These are phyloP conservation scores for Termitomyces sp. DNA, from an alignment of 768 basidiomycete genomes.

Conservation along the genomic window DNA sequence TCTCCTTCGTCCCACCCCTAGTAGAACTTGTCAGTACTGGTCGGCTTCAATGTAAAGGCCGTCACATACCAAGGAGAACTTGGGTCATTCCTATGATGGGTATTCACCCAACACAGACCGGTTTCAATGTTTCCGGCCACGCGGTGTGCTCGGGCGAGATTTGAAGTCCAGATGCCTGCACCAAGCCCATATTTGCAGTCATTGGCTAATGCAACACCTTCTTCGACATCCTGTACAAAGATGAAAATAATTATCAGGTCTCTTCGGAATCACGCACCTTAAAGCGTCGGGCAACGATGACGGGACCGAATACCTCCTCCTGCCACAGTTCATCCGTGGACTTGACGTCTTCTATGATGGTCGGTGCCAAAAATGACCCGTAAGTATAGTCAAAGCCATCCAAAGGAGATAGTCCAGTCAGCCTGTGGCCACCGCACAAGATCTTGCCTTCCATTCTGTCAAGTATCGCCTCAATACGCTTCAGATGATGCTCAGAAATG, in stretches of 20 bases:
- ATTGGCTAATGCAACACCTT: conserved; percentile 69
- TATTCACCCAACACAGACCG: conserved; percentile 86
- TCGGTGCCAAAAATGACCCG: conserved; percentile 79
- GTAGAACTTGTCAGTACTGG: neutral
- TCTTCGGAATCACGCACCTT: conserved; percentile 20
- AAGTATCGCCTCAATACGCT: conserved; percentile 57
- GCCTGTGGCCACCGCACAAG: conserved; percentile 59
- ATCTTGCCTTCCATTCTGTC: conserved; percentile 42
- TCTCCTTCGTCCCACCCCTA: conserved; percentile 89
- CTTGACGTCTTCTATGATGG: conserved; percentile 57
- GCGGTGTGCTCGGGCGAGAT: conserved; percentile 72
- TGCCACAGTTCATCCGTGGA: conserved; percentile 64
- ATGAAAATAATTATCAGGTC: neutral
- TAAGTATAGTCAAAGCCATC: conserved; percentile 68
- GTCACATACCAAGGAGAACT: conserved; percentile 73
- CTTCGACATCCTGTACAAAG: conserved; percentile 45
- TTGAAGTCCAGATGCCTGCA: conserved; percentile 74
- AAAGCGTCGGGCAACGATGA: conserved; percentile 58
- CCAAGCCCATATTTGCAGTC: conserved; percentile 77
- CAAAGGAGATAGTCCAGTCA: conserved; percentile 55
- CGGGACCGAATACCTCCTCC: conserved; percentile 85
- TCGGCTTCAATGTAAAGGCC: neutral
- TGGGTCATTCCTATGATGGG: conserved; percentile 86
- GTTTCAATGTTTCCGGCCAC: conserved; percentile 64
- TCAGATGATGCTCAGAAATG: conserved; percentile 61